A percentile compares a stretch with the other conserved stretches of the same genome.
Conservation (phyloP, 148 eudicot species). For the Rhododendron simsii region DNA sequence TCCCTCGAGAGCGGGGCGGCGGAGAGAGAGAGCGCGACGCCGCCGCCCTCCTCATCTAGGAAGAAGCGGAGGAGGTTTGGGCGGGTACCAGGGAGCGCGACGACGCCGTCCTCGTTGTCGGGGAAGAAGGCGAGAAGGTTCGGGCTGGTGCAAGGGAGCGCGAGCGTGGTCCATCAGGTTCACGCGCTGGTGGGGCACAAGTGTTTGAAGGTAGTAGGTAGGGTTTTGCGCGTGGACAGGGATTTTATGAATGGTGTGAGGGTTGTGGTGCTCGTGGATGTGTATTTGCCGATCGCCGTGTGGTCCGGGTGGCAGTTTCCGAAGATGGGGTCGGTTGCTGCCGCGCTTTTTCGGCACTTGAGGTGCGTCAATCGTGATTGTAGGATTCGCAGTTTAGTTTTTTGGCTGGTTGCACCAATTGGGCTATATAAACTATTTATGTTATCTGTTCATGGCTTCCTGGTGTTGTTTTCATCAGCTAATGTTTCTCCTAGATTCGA, state of each 20-base stretch:
- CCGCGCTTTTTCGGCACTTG: constrained; percentile 69
- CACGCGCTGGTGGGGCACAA: constrained; percentile 41
- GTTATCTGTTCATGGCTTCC: not conserved
- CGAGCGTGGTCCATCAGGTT: constrained; percentile 64
- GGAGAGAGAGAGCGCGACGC: constrained; percentile 14
- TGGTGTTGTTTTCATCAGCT: not conserved
- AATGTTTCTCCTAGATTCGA: not conserved
- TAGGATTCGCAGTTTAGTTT: not conserved
- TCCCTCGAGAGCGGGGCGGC: not conserved
- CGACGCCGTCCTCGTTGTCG: not conserved
- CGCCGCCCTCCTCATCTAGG: constrained; percentile 6
- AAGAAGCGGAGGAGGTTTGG: constrained; percentile 40
- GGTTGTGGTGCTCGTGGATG: constrained; percentile 72
- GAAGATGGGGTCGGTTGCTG: constrained; percentile 44
- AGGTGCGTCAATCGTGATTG: constrained; percentile 35
- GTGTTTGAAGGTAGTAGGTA: constrained; percentile 43
- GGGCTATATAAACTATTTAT: not conserved
- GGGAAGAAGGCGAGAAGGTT: constrained; percentile 36
- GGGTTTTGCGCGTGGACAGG: constrained; percentile 27
- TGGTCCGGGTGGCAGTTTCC: constrained; percentile 94
- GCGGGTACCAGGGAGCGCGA: constrained; percentile 27
- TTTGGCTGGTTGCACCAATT: not conserved
- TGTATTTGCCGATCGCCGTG: constrained; percentile 53
- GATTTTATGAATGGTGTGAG: constrained; percentile 26
- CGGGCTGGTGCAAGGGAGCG: constrained; percentile 41